Conservation (phyloP, 2,329 filamentous ascomycete genomes). For the Malbranchea zuffiana region DNA sequence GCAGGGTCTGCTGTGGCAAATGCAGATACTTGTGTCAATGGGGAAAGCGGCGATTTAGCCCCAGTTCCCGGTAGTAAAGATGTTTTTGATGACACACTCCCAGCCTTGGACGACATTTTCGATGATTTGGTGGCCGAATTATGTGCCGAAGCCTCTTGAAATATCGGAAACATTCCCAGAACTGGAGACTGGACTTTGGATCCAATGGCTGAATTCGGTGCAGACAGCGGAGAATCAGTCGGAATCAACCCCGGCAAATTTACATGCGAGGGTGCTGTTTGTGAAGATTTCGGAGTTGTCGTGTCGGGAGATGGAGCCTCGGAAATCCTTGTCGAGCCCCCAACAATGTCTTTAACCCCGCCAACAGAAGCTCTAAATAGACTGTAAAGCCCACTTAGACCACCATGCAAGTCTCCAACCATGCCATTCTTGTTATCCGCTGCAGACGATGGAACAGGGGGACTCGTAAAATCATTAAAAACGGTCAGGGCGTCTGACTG, state of each 20-base stretch:
- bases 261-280: constrained; percentile 19
- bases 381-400: constrained; percentile 79
- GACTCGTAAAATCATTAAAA: constrained; percentile 75
- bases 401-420: constrained; percentile 67
- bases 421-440: constrained; percentile 58
- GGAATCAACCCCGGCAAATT: constrained; percentile 16
- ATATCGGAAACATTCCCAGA: constrained; percentile 21
- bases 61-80: constrained; percentile 29
- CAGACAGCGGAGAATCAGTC: constrained; percentile 15
- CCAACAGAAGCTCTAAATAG: constrained; percentile 75
- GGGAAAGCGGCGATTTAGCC: constrained; percentile 29
- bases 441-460: constrained; percentile 50
- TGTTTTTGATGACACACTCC: constrained; percentile 34
- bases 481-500: constrained; percentile 76
- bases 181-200: constrained; percentile 31
- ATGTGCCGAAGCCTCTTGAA: constrained; percentile 21
- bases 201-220: constrained; percentile 24
- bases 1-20: constrained; percentile 34
- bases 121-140: constrained; percentile 23
- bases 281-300: constrained; percentile 20
- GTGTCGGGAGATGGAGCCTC: constrained; percentile 22
- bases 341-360: constrained; percentile 47
- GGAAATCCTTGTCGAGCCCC: constrained; percentile 24
- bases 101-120: constrained; percentile 32
- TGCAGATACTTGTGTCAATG: constrained; percentile 27